A percentile compares a stretch with the other conserved stretches of the same genome.
These are phyloP conservation scores for Tetraselmis chui DNA, from an alignment of 139 green algal genomes.

Conservation along the genomic window DNA sequence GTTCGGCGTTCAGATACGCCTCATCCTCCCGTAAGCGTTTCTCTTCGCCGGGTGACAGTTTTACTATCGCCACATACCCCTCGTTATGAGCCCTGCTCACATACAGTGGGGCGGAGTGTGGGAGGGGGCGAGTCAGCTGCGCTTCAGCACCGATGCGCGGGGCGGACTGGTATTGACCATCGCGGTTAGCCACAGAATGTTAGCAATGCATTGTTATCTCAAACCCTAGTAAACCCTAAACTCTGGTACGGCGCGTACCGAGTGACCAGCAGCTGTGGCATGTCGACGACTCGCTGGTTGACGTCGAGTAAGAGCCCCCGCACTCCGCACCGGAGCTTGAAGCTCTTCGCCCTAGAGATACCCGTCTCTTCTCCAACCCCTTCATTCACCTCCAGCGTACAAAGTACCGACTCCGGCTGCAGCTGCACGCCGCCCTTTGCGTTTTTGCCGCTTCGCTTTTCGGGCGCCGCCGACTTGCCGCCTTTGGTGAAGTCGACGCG, in stretches of 20 bases:
- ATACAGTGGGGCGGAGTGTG: neutral
- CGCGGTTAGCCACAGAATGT: too few species aligned
- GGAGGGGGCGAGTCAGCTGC: neutral
- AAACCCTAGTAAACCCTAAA: too few species aligned
- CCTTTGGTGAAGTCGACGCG: neutral
- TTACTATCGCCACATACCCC: neutral
- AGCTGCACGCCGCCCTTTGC: neutral
- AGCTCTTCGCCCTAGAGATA: too few species aligned
- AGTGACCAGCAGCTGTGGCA: neutral
- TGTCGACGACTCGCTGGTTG: neutral
- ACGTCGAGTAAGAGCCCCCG: neutral
- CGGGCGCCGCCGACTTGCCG: neutral
- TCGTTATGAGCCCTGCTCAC: neutral
- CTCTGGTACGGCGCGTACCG: neutral
- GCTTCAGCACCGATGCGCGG: neutral
- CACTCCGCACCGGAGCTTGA: neutral
- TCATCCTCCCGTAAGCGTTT: neutral
- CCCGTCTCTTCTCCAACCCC: neutral
- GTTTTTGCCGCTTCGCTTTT: neutral
- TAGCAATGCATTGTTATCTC: too few species aligned
- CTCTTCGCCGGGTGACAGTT: neutral
- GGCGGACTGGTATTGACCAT: too few species aligned
- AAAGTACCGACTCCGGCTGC: neutral
- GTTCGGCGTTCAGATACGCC: neutral
- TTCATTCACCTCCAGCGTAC: neutral